Evolutionary conservation across 2,329 filamentous ascomycete genomes (phyloP).

Genomic region (Pseudogymnoascus sp.): DNA sequence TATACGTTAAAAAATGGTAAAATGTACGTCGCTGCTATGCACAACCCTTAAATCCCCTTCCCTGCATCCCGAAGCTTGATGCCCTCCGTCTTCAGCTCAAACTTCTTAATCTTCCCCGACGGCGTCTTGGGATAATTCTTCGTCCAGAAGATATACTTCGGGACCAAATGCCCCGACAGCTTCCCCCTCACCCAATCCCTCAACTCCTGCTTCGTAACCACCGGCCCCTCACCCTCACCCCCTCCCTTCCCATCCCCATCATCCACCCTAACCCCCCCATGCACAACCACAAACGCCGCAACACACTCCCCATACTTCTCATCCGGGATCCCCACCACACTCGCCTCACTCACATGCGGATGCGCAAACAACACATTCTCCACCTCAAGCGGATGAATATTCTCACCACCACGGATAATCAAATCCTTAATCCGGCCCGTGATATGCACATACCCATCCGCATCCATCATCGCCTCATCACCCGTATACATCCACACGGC

Average conservation of each 20-base stretch:
- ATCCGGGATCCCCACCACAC: slow-evolving; percentile 77
- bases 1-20: not conserved
- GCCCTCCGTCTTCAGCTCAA: slow-evolving; percentile 66
- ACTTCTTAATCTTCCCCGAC: slow-evolving; percentile 96
- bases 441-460: slow-evolving; percentile 75
- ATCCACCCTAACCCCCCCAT: slow-evolving; percentile 29
- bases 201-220: slow-evolving; percentile 50
- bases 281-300: slow-evolving; percentile 67
- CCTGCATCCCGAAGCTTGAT: slow-evolving; percentile 33
- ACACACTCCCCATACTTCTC: slow-evolving; percentile 79
- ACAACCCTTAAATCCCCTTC: not conserved
- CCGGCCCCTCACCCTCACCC: slow-evolving; percentile 18
- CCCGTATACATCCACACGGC: slow-evolving; percentile 81
- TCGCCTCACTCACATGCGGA: slow-evolving; percentile 62
- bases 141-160: slow-evolving; percentile 83
- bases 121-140: slow-evolving; percentile 87
- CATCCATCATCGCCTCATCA: slow-evolving; percentile 82
- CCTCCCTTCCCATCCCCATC: slow-evolving; percentile 15
- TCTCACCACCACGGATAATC: slow-evolving; percentile 91
- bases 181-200: slow-evolving; percentile 62
- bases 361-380: slow-evolving; percentile 80
- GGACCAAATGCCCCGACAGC: slow-evolving; percentile 69
- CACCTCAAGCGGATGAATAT: slow-evolving; percentile 88
- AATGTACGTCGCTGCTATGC: not conserved
- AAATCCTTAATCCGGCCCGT: slow-evolving; percentile 91